These are phyloP conservation scores for Xylaria sp. DNA, from an alignment of 2,329 filamentous ascomycete genomes.

Conservation along the genomic window DNA sequence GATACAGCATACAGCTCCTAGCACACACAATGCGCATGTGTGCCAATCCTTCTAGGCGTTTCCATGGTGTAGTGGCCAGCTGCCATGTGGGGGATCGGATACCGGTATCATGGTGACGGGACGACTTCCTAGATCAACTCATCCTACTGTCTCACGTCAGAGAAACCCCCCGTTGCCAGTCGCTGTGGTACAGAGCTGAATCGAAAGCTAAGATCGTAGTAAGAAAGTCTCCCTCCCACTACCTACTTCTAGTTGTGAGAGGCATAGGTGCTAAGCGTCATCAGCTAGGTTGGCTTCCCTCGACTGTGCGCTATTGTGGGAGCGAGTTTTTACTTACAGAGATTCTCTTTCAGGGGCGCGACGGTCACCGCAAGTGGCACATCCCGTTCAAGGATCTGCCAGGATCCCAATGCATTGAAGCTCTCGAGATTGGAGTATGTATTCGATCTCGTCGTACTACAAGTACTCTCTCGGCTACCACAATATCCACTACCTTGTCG, in stretches of 20 bases:
- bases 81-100: constrained; percentile 11
- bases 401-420: background rate
- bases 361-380: background rate
- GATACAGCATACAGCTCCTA: background rate
- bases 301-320: background rate
- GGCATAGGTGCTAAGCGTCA: background rate
- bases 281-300: background rate
- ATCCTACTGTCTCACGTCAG: background rate
- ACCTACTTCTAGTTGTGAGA: background rate
- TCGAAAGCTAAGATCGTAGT: constrained; percentile 14
- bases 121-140: background rate
- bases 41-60: constrained; percentile 1
- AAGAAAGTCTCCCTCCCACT: background rate
- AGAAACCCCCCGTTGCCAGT: background rate
- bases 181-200: background rate
- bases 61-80: background rate
- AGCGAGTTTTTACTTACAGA: background rate
- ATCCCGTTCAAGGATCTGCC: background rate
- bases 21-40: background rate
- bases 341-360: background rate
- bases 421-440: background rate
- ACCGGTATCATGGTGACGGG: constrained; percentile 9
- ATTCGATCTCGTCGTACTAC: background rate
- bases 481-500: background rate
- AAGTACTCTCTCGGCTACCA: background rate